Percentiles rank a stretch among this genome's conserved stretches.
Conservation (phyloP, 129 eudicot genomes). For the Ambrosia trifida region DNA sequence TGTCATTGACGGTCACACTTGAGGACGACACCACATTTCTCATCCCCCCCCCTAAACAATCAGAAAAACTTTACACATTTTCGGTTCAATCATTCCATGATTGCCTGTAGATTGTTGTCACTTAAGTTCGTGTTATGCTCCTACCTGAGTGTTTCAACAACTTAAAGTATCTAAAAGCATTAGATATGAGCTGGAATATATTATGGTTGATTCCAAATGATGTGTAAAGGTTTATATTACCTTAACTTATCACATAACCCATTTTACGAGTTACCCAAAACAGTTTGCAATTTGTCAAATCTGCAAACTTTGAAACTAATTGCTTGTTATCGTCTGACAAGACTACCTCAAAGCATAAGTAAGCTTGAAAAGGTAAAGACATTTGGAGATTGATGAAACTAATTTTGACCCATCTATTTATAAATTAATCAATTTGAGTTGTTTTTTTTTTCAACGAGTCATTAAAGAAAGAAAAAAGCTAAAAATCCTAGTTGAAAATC, state of each 20-base stretch:
- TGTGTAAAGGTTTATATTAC: constrained; percentile 3
- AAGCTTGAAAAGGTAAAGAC: constrained; percentile 14
- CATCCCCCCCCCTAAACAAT: not conserved
- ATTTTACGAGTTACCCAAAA: not conserved
- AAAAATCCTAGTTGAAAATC: too few relatives aligned
- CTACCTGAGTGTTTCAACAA: not conserved
- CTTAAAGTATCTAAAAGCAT: constrained; percentile 16
- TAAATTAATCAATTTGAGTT: too few relatives aligned
- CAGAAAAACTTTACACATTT: constrained; percentile 17
- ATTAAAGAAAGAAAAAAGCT: too few relatives aligned
- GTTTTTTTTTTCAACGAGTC: too few relatives aligned
- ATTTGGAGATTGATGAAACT: constrained; percentile 14
- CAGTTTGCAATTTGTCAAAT: constrained; percentile 12
- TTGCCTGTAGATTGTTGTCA: constrained; percentile 2
- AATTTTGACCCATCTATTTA: too few relatives aligned
- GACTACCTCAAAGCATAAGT: constrained; percentile 13
- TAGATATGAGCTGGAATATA: constrained; percentile 14
- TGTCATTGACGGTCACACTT: not conserved
- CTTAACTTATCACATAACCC: constrained; percentile 18
- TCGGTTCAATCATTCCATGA: constrained; percentile 17
- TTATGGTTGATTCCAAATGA: constrained; percentile 9
- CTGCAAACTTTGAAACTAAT: constrained; percentile 12
- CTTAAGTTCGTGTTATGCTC: constrained; percentile 4
- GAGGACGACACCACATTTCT: constrained; percentile 1
- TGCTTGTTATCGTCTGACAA: constrained; percentile 7